Conservation (phyloP, 2,329 filamentous ascomycete genomes). For the Fusarium proliferatum region DNA sequence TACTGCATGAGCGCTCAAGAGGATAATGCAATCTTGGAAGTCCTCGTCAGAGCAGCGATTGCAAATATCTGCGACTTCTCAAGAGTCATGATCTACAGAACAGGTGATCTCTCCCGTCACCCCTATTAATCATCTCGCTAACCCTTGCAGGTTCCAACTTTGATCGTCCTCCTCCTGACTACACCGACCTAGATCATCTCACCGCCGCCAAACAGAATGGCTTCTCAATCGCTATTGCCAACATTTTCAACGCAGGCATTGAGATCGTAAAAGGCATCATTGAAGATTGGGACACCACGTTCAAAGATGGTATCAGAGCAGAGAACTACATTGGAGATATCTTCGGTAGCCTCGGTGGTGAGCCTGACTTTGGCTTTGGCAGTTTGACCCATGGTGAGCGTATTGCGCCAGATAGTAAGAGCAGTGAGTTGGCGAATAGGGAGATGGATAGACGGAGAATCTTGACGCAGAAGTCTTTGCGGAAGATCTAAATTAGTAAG, state of each 20-base stretch:
- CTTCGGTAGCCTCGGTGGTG: constrained; percentile 73
- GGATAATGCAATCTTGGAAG: constrained; percentile 76
- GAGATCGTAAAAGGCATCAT: constrained; percentile 74
- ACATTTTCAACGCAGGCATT: constrained; percentile 74
- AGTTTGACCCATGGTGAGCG: constrained; percentile 54
- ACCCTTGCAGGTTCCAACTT: constrained; percentile 68
- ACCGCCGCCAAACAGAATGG: constrained; percentile 70
- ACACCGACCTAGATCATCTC: constrained; percentile 68
- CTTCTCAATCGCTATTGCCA: constrained; percentile 71
- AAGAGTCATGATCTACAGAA: constrained; percentile 75
- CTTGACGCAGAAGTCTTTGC: constrained; percentile 38
- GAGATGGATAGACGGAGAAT: constrained; percentile 46
- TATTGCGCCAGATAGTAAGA: constrained; percentile 40
- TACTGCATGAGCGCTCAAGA: constrained; percentile 81
- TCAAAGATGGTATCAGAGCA: constrained; percentile 65
- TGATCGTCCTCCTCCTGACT: constrained; percentile 72
- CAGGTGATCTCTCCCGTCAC: constrained; percentile 50
- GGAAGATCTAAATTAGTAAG: constrained; percentile 29
- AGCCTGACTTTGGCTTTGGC: constrained; percentile 72
- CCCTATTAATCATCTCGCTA: not conserved
- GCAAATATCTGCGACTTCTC: constrained; percentile 71
- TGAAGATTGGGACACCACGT: constrained; percentile 68
- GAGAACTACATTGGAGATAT: constrained; percentile 78
- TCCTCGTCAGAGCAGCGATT: constrained; percentile 68
- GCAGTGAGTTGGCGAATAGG: constrained; percentile 36